phyloP scores from a whole-genome alignment of 768 basidiomycete genomes.

The Lentinus brumalis region DNA sequence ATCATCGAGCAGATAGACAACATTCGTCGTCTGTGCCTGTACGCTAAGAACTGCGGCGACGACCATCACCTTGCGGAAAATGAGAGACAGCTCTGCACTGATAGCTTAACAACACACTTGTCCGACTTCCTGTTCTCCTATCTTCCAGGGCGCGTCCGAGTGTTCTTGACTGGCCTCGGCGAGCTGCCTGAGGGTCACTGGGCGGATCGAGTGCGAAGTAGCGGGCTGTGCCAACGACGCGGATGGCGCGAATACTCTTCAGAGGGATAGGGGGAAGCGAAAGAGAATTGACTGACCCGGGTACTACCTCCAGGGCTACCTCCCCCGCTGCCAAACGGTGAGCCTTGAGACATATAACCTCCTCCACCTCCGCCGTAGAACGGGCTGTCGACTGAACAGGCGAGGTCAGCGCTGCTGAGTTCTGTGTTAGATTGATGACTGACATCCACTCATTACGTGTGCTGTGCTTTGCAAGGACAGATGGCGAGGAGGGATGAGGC shows the following conservation, averaged over 20 bases:
- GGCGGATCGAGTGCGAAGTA: conserved; percentile 56
- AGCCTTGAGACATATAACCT: conserved; percentile 60
- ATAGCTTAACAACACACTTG: conserved; percentile 52
- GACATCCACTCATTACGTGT: conserved; percentile 47
- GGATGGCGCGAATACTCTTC: not conserved
- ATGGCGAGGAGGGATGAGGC: not conserved
- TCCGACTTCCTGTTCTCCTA: conserved; percentile 80
- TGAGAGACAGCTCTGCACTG: not conserved
- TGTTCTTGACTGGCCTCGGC: conserved; percentile 78
- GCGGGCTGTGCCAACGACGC: conserved; percentile 32
- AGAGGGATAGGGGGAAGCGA: not conserved
- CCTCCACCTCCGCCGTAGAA: conserved; percentile 44
- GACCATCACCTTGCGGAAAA: conserved; percentile 56
- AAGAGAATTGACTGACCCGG: conserved; percentile 36
- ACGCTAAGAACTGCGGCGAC: conserved; percentile 75
- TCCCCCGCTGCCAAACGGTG: conserved; percentile 55
- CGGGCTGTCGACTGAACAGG: conserved; percentile 30
- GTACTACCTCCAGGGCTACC: conserved; percentile 62
- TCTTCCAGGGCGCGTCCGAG: conserved; percentile 83
- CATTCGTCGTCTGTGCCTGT: conserved; percentile 75
- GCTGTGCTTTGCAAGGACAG: no score
- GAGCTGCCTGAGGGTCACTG: conserved; percentile 79
- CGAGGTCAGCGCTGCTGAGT: not conserved
- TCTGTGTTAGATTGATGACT: conserved; percentile 11
- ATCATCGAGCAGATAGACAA: conserved; percentile 80